Conservation (phyloP, 129 eudicot species). For the Calendula officinalis region DNA sequence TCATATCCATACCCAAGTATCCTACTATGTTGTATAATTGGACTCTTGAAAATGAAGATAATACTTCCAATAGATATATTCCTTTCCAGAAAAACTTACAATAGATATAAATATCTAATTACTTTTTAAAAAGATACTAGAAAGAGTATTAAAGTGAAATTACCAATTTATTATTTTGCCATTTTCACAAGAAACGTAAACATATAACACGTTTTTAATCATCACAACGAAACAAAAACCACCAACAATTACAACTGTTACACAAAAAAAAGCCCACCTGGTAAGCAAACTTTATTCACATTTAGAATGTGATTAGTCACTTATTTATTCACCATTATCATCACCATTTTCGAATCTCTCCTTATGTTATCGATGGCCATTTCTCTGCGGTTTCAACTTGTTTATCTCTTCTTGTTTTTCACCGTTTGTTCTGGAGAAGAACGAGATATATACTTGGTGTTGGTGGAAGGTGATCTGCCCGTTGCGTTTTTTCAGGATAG, state of each 20-base stretch:
- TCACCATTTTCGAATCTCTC: not conserved
- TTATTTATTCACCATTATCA: not conserved
- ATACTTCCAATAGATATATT: too few species aligned
- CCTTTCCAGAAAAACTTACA: too few species aligned
- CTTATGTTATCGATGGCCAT: slow-evolving; percentile 3
- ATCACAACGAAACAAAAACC: slow-evolving; percentile 11
- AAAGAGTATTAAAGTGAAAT: too few species aligned
- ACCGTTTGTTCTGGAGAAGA: slow-evolving; percentile 38
- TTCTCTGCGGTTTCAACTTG: slow-evolving; percentile 16
- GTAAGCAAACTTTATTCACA: slow-evolving; percentile 43
- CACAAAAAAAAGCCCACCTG: slow-evolving; percentile 15
- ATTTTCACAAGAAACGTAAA: slow-evolving; percentile 28
- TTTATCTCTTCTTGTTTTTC: slow-evolving; percentile 14
- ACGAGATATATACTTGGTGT: slow-evolving; percentile 57
- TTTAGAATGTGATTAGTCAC: slow-evolving; percentile 18
- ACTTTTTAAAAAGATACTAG: too few species aligned
- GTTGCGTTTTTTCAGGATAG: slow-evolving; percentile 52
- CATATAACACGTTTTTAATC: slow-evolving; percentile 33
- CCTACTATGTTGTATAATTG: too few species aligned
- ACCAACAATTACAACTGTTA: slow-evolving; percentile 27
- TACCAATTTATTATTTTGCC: not conserved
- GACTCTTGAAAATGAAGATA: too few species aligned
- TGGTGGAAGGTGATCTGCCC: slow-evolving; percentile 74
- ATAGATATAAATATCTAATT: too few species aligned
- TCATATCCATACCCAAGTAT: too few species aligned